A percentile compares a stretch with the other conserved stretches of the same genome.
phyloP scores from a whole-genome alignment of 148 eudicot genomes.

The Heliamphora exappendiculata region DNA sequence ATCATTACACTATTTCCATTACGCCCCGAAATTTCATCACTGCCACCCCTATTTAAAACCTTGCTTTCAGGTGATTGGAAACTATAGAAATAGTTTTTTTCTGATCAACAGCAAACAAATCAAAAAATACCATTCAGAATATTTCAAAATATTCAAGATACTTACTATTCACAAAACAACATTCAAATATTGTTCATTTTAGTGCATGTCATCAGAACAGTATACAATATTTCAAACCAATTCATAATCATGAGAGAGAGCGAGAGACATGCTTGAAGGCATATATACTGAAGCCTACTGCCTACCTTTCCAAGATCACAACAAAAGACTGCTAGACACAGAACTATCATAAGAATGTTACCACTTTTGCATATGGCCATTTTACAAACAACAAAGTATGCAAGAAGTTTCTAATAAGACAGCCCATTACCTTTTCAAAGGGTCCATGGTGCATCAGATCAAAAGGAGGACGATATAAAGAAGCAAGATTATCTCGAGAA shows the following conservation, averaged over 20 bases:
- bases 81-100: background rate
- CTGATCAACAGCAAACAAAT: too few relatives aligned
- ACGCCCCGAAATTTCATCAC: too few relatives aligned
- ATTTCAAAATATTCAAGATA: too few relatives aligned
- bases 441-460: slow-evolving; percentile 76
- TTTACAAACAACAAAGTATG: background rate
- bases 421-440: slow-evolving; percentile 67
- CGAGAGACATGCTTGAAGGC: background rate
- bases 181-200: background rate
- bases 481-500: slow-evolving; percentile 80
- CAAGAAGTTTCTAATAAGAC: background rate
- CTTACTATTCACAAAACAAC: too few relatives aligned
- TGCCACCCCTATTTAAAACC: too few relatives aligned
- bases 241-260: background rate
- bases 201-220: background rate
- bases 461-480: slow-evolving; percentile 88
- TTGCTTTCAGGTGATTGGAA: too few relatives aligned
- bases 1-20: too few relatives aligned
- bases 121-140: too few relatives aligned
- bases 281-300: background rate
- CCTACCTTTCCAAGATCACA: background rate
- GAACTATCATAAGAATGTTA: too few relatives aligned
- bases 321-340: too few relatives aligned
- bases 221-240: background rate
- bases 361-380: background rate